A percentile compares a stretch with the other conserved stretches of the same genome.
Conservation (phyloP, 257 asterid species). For the Fraxinus anomala region DNA sequence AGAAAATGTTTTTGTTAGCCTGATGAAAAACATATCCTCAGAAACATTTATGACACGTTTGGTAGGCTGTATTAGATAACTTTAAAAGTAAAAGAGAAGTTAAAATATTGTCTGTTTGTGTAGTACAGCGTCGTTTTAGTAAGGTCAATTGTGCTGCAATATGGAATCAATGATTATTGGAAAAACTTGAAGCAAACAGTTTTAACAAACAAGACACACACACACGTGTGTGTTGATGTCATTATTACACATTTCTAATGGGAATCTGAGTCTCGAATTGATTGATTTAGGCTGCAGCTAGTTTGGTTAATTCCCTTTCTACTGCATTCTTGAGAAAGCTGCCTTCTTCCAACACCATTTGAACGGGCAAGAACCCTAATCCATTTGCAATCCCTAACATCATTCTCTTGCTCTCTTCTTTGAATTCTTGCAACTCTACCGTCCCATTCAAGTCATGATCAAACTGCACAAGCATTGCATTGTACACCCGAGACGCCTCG, state of each 20-base stretch:
- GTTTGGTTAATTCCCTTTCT: neutral
- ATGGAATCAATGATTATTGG: neutral
- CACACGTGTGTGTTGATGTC: neutral
- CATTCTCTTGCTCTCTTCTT: constrained; percentile 6
- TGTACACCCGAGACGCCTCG: neutral
- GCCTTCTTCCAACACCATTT: constrained; percentile 2
- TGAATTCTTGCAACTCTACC: constrained; percentile 2
- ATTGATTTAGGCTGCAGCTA: neutral
- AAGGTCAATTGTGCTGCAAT: neutral
- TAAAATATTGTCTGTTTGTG: neutral
- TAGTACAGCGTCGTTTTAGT: neutral
- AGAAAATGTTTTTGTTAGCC: neutral
- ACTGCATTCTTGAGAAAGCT: constrained; percentile 7
- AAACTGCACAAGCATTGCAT: constrained; percentile 1
- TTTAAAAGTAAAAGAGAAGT: neutral
- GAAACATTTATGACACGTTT: neutral
- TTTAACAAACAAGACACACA: neutral
- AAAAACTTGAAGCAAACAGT: neutral
- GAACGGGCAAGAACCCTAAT: constrained; percentile 5
- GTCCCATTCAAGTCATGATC: constrained; percentile 4
- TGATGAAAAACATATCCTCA: neutral
- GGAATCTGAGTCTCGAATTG: neutral
- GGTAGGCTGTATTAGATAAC: neutral
- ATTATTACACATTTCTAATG: neutral
- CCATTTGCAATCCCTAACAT: neutral